Evolutionary conservation across 768 basidiomycete genomes (phyloP).

Genomic region (Clavulina sp.): DNA sequence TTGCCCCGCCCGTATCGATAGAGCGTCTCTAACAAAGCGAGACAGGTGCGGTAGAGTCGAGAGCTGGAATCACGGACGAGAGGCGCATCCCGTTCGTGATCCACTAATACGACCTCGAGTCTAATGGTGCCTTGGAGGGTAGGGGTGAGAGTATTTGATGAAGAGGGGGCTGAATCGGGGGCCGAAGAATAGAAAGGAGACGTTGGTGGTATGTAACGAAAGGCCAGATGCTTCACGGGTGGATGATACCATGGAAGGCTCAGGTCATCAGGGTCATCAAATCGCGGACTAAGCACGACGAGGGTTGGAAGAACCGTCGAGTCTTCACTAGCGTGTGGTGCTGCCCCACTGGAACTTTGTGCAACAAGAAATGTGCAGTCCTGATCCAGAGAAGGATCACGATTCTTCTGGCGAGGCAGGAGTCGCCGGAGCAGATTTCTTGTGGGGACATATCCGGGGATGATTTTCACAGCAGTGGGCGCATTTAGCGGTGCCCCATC

Average conservation of each 20-base stretch:
- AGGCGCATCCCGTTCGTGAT: background rate
- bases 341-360: background rate
- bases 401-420: conserved; percentile 58
- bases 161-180: conserved; percentile 16
- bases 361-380: conserved; percentile 43
- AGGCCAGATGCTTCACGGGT: conserved; percentile 58
- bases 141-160: conserved; percentile 13
- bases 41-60: conserved; percentile 62
- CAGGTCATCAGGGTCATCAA: conserved; percentile 18
- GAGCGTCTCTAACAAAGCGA: conserved; percentile 63
- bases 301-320: conserved; percentile 12
- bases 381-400: conserved; percentile 61
- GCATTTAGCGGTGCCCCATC: conserved; percentile 16
- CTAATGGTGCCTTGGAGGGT: conserved; percentile 20
- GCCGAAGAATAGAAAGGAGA: no score
- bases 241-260: conserved; percentile 84
- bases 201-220: conserved; percentile 51
- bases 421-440: conserved; percentile 47
- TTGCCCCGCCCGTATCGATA: conserved; percentile 84
- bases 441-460: conserved; percentile 20
- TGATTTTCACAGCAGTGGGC: background rate
- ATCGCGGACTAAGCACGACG: conserved; percentile 21
- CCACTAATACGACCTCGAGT: conserved; percentile 36
- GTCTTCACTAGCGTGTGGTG: conserved; percentile 17
- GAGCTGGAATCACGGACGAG: conserved; percentile 32